Conservation (phyloP, 2,329 filamentous ascomycete genomes). For the Ascochyta koolunga region DNA sequence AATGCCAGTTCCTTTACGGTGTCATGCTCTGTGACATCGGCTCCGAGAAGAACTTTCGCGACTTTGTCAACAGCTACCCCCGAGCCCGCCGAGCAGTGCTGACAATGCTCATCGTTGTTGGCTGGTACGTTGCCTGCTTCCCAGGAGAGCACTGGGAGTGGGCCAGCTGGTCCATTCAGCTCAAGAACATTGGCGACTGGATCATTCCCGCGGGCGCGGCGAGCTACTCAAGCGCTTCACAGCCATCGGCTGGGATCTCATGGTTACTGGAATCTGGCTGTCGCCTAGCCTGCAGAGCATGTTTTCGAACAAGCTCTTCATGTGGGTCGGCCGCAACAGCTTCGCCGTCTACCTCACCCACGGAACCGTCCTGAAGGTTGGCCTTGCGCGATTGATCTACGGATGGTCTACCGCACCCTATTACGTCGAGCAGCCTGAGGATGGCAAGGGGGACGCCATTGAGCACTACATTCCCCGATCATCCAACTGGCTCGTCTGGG, state of each 20-base stretch:
- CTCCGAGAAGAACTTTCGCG: slow-evolving; percentile 54
- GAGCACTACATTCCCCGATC: slow-evolving; percentile 53
- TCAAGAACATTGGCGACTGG: slow-evolving; percentile 50
- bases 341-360: slow-evolving; percentile 63
- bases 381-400: slow-evolving; percentile 60
- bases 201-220: slow-evolving; percentile 57
- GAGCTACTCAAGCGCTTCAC: slow-evolving; percentile 52
- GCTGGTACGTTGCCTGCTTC: slow-evolving; percentile 57
- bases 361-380: slow-evolving; percentile 59
- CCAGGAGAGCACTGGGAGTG: slow-evolving; percentile 59
- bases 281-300: slow-evolving; percentile 57
- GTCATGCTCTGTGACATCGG: slow-evolving; percentile 60
- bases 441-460: slow-evolving; percentile 44
- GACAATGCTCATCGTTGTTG: slow-evolving; percentile 49
- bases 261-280: slow-evolving; percentile 59
- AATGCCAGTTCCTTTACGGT: slow-evolving; percentile 59
- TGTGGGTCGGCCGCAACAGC: slow-evolving; percentile 62
- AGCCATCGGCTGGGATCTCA: slow-evolving; percentile 56
- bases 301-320: slow-evolving; percentile 57
- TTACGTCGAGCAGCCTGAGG: slow-evolving; percentile 47
- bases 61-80: slow-evolving; percentile 50
- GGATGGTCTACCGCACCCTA: slow-evolving; percentile 56
- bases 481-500: slow-evolving; percentile 47
- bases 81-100: slow-evolving; percentile 49
- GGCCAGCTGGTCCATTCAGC: slow-evolving; percentile 55